A percentile compares a stretch with the other conserved stretches of the same genome.
Evolutionary conservation across 2,329 filamentous ascomycete genomes (phyloP).

Genomic region (Monosporascus sp.): DNA sequence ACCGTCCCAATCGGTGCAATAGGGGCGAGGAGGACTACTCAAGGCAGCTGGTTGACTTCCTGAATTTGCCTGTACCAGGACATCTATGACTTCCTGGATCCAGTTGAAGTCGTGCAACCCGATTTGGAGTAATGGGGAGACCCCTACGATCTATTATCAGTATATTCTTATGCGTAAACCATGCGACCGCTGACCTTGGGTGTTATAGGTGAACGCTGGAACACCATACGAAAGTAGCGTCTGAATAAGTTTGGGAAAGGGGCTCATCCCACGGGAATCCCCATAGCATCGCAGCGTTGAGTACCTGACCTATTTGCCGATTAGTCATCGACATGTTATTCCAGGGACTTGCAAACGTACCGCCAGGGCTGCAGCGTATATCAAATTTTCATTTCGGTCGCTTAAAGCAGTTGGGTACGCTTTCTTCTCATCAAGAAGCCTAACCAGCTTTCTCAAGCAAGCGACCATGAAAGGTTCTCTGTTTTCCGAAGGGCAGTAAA

Average conservation of each 20-base stretch:
- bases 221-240: not conserved
- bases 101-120: no score
- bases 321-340: not conserved
- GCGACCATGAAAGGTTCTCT: not conserved
- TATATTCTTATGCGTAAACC: not conserved
- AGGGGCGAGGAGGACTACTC: no score
- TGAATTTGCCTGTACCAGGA: not conserved
- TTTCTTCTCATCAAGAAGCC: conserved; percentile 1
- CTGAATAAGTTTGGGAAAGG: not conserved
- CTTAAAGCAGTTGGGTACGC: not conserved
- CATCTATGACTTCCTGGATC: not conserved
- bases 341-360: not conserved
- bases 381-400: not conserved
- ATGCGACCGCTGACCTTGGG: not conserved
- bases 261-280: not conserved
- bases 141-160: not conserved
- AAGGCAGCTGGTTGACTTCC: not conserved
- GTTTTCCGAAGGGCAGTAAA: not conserved
- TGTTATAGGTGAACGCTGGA: not conserved
- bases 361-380: not conserved
- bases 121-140: conserved; percentile 1
- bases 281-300: not conserved
- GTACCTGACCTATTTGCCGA: not conserved
- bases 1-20: no score
- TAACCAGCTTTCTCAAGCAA: not conserved